Evolutionary conservation across 225 moss, liverwort and hornwort genomes (phyloP), one percentile per base, ranked within the genome.

Genomic region (Neckera pumila): DNA sequence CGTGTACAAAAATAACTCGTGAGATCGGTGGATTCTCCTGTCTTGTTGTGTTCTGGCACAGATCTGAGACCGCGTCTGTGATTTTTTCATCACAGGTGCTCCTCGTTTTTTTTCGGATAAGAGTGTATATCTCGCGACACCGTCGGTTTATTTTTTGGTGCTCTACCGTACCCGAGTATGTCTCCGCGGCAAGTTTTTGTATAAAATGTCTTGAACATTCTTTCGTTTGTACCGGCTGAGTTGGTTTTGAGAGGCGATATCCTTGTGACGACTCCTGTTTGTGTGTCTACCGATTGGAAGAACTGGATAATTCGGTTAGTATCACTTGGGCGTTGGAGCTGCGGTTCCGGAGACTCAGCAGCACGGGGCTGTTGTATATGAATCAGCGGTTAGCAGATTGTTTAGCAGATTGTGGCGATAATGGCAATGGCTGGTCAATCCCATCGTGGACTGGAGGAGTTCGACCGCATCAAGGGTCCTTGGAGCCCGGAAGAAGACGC

Each of bases 401-500:
- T 31, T 87, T 83, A 60, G 84, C 43, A 63, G 80, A 43, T 76
- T 58, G 90, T 33, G 80, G 75, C 45, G 76, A 85, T 6, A 85
- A 94, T 92, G 93, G 91, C 90, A 90, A 85, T 91, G 91, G 63
- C 79, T 42, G 85, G 91, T 85, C 79, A 79, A 79, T 81, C 93
- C 22, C 81, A 81, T 33, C 90, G 87, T 87, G 90, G 92, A 92
- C 83, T 90, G 83, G 95, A 96, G 89, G 97, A 97, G 87, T 93
- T 94, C 90, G 97, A 97, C 90, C 96, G 98, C 72, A 98, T 98
- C 87, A 98, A 98, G 87, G 98, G 98, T 14, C 98, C 98, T 2
- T 98, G 98, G 98, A 96, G 96, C 75, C 98, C 98, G 23, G 98
- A 98, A 88, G 98, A 98, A 72, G 97, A 98, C 76, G 88, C 90